Evolutionary conservation across 495 filamentous ascomycete species (phyloP), one percentile per base, ranked within the genome.

Genomic region (Xylaria curta): DNA sequence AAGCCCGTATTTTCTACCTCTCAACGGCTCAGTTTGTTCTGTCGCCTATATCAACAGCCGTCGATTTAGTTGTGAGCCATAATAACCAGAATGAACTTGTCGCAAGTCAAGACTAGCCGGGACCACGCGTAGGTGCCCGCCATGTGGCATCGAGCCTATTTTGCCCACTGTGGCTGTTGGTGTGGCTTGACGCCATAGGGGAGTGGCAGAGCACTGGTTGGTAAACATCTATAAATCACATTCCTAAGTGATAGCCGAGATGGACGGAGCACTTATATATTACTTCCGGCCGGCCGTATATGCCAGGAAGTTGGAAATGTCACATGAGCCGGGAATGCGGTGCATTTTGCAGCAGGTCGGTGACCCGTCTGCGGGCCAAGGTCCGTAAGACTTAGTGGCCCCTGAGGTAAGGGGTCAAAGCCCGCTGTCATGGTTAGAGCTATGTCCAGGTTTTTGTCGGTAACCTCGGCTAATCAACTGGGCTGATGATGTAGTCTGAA

Each of bases 141-240:
- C 13, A 28, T 12, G 26, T 31, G 1, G 33, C 7, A 59, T 3
- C 28, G 49, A n/a, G n/a, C 49, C 47, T 51, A 24, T 51, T 51
- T 24, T 51, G 9, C 53, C 26, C 28, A 59, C 58, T 60, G 58
- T 60, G 58, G 58, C 58, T 28, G 17, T 17, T 21, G 15, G 58
- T 60, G 58, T 60, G 58, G 58, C 58, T 60, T 60, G 58, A 60
- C 58, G 58, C 31, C 0, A 21, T 38, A 21, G 17, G 33, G 21
- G 58, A 12, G 33, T 33, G 58, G 58, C n/a, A 12, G 6, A 10
- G 58, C 33, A 21, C 19, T 38, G 31, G 31, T 33, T 28, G 21
- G 49, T 26, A 17, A 60, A 38, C 58, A 38, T 2, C 33, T 31
- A 38, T 38, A 60, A 33, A 19, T 2, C 58, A 31, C 1, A 38